A percentile compares a stretch with the other conserved stretches of the same genome.
Evolutionary conservation across 2,329 filamentous ascomycete species (phyloP).

Genomic region (Dothideomycetes sp.): DNA sequence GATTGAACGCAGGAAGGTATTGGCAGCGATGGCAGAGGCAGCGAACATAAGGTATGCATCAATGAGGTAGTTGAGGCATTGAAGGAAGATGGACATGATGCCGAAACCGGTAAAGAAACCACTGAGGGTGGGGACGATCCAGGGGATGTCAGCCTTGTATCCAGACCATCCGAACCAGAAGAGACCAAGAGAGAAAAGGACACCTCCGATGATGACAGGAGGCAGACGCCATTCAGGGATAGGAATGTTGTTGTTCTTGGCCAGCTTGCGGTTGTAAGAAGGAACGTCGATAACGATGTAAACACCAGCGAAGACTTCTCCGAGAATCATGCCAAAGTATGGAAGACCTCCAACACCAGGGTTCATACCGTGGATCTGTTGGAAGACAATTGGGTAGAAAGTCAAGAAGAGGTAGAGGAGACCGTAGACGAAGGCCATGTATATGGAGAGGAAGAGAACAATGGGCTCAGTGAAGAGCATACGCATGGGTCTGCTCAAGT

Average conservation of each 20-base stretch:
- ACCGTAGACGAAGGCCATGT: conserved; percentile 35
- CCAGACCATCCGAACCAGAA: conserved; percentile 30
- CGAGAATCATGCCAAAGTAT: conserved; percentile 62
- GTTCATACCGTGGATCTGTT: conserved; percentile 59
- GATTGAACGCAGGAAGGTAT: conserved; percentile 45
- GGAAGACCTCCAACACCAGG: conserved; percentile 64
- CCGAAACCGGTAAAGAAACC: conserved; percentile 50
- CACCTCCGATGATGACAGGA: conserved; percentile 44
- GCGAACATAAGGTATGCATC: conserved; percentile 51
- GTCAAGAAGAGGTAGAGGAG: conserved; percentile 80
- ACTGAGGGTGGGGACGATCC: conserved; percentile 30
- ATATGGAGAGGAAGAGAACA: conserved; percentile 38
- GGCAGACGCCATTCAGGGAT: conserved; percentile 51
- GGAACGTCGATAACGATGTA: conserved; percentile 23
- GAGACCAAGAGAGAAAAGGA: conserved; percentile 25
- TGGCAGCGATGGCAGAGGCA: conserved; percentile 46
- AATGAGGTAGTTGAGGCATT: conserved; percentile 50
- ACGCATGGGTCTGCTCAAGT: conserved; percentile 33
- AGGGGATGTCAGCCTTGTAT: conserved; percentile 28
- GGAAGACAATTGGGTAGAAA: conserved; percentile 74
- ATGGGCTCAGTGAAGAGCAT: conserved; percentile 44
- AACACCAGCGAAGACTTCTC: conserved; percentile 21
- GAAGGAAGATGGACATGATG: conserved; percentile 49
- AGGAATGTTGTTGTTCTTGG: conserved; percentile 41
- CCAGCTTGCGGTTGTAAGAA: conserved; percentile 26